Evolutionary conservation across 2,329 filamentous ascomycete species (phyloP).

Genomic region (Hypoxylon sp.): DNA sequence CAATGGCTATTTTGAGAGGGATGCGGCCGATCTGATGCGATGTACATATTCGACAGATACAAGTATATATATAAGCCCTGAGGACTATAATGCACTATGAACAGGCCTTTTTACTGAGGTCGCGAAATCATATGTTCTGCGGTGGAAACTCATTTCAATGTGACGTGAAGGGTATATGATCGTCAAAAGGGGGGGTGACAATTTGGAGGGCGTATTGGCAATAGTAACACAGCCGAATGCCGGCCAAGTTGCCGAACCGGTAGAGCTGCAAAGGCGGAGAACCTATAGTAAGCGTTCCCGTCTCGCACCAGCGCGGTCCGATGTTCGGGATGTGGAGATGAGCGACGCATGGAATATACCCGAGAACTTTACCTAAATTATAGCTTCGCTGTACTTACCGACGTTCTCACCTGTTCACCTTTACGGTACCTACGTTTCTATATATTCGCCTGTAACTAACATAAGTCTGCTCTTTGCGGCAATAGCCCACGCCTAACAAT

Average conservation of each 20-base stretch:
- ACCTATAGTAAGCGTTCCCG: slow-evolving; percentile 33
- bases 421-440: not conserved
- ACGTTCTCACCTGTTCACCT: not conserved
- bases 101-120: not conserved
- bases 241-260: slow-evolving; percentile 38
- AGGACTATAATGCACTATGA: slow-evolving; percentile 7
- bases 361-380: slow-evolving; percentile 9
- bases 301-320: slow-evolving; percentile 42
- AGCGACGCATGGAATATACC: slow-evolving; percentile 17
- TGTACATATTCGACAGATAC: slow-evolving; percentile 38
- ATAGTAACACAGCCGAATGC: slow-evolving; percentile 10
- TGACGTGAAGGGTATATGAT: slow-evolving; percentile 2
- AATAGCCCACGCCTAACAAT: too few relatives aligned
- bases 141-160: not conserved
- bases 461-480: not conserved
- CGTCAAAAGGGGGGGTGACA: not conserved
- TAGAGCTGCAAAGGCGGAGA: slow-evolving; percentile 38
- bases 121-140: not conserved
- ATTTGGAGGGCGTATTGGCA: not conserved
- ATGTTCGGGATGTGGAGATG: slow-evolving; percentile 46
- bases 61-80: slow-evolving; percentile 18
- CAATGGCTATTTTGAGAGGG: slow-evolving; percentile 13
- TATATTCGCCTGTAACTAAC: not conserved
- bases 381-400: not conserved
- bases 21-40: slow-evolving; percentile 10